A percentile compares a stretch with the other conserved stretches of the same genome.
Conservation (phyloP, 228 moss, liverwort and hornwort genomes). For the Sphagnum fallax region DNA sequence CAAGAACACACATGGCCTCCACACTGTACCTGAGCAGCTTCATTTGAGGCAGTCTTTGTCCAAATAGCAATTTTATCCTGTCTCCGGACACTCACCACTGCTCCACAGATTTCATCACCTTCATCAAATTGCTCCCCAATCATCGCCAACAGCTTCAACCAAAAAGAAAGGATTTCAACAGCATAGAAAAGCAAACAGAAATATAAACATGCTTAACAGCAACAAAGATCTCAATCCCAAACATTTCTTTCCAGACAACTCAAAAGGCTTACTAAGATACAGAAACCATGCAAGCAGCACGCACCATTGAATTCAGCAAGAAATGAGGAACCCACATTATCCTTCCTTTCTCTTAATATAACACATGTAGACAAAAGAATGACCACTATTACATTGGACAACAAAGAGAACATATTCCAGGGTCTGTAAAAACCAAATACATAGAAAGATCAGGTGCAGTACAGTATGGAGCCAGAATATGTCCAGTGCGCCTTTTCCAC, state of each 20-base stretch:
- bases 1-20: no score
- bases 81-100: constrained; percentile 44
- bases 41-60: constrained; percentile 49
- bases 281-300: background rate
- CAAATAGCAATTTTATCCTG: constrained; percentile 48
- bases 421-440: background rate
- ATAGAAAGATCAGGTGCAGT: background rate
- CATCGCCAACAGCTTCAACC: constrained; percentile 47
- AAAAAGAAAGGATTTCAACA: background rate
- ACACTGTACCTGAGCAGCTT: constrained; percentile 27
- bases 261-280: background rate
- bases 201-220: background rate
- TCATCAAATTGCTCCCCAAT: constrained; percentile 61
- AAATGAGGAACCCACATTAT: background rate
- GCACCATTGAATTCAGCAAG: background rate
- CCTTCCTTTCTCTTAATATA: background rate
- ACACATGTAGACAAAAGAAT: no score
- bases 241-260: background rate
- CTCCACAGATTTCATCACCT: constrained; percentile 45
- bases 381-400: no score
- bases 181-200: background rate
- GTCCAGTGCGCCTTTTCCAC: constrained; percentile 25
- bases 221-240: no score
- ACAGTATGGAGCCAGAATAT: constrained; percentile 47
- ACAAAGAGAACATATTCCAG: background rate